Base-by-base conservation (phyloP, 495 filamentous ascomycete genomes). In the Monascus purpureus region DNA sequence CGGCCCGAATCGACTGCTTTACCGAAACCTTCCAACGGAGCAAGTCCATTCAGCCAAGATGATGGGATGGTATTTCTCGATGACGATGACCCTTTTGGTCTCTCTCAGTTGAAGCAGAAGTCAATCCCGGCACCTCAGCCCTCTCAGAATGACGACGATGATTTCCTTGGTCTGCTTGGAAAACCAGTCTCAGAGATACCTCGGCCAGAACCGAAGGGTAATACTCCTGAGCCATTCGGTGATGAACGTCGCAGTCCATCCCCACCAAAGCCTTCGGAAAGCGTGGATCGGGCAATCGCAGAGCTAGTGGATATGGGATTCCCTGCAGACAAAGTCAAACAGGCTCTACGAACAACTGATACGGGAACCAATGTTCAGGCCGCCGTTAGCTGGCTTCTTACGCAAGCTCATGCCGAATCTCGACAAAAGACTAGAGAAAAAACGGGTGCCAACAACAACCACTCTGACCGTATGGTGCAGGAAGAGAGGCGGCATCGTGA, bases 291-390 rank as follows among this genome's bases (percentile, higher is more conserved):
- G 31, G 84, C 85, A 3, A 70, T 96, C 33, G 86, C 85, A 1
- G 85, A 95, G 46, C 54, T 97, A 13, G 77, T 96, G 7, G 88
- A 96, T 42, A 95, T 96, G 76, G 90, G 90, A 15, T 97, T 97
- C 37, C 73, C 80, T 1, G 69, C 75, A 0, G 79, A 90, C 27
- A 85, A 83, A 36, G 73, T 92, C 14, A 71, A 68, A 36, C 64
- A 73, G 38, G 92, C 87, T 25, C 57, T 97, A 6, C 68, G 68
- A 8, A 76, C 81, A 47, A 96, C 82, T 8, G 71, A 80, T 6
- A 74, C 73, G 7, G 85, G 86, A 13, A 57, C 77, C 0, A 73
- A 95, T 52, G 72, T 96, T 13, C 84, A 93, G 55, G 76, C 75
- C 35, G 92, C 90, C 2, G 83, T 94, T 13, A 74, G 86, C 2